Base-by-base conservation (phyloP, 176 grass and related monocot species). In the Bolboschoenus planiculmis region DNA sequence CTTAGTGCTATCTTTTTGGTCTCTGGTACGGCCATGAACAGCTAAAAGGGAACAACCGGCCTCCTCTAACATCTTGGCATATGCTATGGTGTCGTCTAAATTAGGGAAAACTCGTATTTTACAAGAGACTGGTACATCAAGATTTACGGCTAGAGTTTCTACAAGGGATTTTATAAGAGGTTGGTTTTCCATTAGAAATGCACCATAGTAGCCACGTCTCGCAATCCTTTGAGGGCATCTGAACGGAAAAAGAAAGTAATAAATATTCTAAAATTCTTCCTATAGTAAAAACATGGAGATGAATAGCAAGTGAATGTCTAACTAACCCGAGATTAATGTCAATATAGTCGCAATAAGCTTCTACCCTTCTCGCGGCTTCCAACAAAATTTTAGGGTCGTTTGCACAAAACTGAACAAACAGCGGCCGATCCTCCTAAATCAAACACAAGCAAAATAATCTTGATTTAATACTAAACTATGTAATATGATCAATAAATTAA, bases 361-460 rank as follows among this genome's bases (percentile, higher is more conserved):
- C 93, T 67, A 95, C 96, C 11, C 85, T 83, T 80, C 88, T 95
- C 55, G 93, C 96, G 40, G 93, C 91, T 90, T 99, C 89, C 36
- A 99, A 91, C 83, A 99, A 87, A 84, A 99, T 83, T 46, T 95
- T 90, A 77, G 96, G 96, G 84, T 99, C 93, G 55, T 99, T 99
- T 8, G 96, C 96, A 90, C 96, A 99, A 51, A 99, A 99, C 85
- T 99, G 96, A 73, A 99, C 96, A 83, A 99, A 93, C 59, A 99
- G 90, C 0, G 96, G 96, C 0, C 90, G 91, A 78, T 99, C 96
- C 80, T 93, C 92, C 92, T 99, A 87, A 47, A 86, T n/a, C 59
- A 87, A 74, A 37, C 15, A 61, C 20, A 84, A 78, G 26, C 5
- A 46, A 72, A 16, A 56, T 0, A 26, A 40, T 40, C 1, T 40